Evolutionary conservation across 129 eudicot genomes (phyloP).

Genomic region (Gnaphalium uliginosum): DNA sequence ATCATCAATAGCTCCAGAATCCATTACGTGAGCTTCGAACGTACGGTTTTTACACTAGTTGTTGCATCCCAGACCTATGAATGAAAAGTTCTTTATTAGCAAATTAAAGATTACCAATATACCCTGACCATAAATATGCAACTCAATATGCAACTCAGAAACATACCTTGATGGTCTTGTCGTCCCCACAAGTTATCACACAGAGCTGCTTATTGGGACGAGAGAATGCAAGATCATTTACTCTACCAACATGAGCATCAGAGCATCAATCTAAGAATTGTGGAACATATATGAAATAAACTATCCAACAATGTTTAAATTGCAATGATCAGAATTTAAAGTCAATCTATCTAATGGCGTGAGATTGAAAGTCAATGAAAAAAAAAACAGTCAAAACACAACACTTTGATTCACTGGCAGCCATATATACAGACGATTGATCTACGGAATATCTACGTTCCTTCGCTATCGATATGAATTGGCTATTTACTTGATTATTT

Average conservation of each 20-base stretch:
- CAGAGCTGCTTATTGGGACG: conserved; percentile 89
- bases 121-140: neutral
- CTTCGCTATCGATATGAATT: neutral
- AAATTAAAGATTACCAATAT: neutral
- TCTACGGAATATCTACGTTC: conserved; percentile 2
- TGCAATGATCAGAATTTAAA: no score
- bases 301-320: no score
- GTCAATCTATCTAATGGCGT: no score
- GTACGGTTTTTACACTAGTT: conserved; percentile 60
- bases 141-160: neutral
- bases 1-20: conserved; percentile 91
- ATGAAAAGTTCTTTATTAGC: conserved; percentile 17
- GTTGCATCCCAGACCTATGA: conserved; percentile 83
- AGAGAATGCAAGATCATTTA: conserved; percentile 89
- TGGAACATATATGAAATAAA: no score
- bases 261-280: no score
- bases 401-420: no score
- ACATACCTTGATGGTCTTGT: conserved; percentile 78
- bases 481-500: neutral
- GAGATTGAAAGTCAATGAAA: no score
- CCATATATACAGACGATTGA: no score
- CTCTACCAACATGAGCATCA: conserved; percentile 95
- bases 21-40: conserved; percentile 93
- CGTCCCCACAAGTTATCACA: conserved; percentile 91
- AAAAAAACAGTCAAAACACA: no score